A percentile compares a stretch with the other conserved stretches of the same genome.
These are phyloP conservation scores for Paramecium sexaurelia DNA, from an alignment of 73 alveolate species.

Conservation along the genomic window DNA sequence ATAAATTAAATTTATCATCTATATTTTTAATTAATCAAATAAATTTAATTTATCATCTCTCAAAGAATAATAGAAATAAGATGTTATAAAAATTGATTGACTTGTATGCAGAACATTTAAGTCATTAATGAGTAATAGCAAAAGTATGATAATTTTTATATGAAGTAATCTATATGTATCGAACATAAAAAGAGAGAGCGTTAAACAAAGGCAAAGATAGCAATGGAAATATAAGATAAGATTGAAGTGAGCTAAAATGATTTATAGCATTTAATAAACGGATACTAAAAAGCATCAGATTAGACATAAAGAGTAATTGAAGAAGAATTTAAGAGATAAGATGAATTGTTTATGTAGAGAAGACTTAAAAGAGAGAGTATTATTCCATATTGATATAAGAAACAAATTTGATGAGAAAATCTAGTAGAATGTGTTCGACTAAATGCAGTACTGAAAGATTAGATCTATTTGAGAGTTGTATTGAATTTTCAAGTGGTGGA, in stretches of 20 bases:
- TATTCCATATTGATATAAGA: not conserved
- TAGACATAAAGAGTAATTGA: not conserved
- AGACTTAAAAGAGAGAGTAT: slow-evolving; percentile 32
- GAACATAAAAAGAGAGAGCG: not conserved
- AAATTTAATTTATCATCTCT: too few species aligned
- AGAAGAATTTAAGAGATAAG: not conserved
- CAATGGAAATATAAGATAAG: slow-evolving; percentile 10
- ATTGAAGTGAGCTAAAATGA: not conserved
- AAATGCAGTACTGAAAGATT: slow-evolving; percentile 37
- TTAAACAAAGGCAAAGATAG: slow-evolving; percentile 10
- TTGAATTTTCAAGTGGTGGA: not conserved
- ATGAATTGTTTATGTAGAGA: not conserved
- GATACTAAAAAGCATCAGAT: not conserved
- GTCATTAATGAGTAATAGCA: not conserved
- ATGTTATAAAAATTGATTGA: slow-evolving; percentile 7
- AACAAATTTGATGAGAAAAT: slow-evolving; percentile 2
- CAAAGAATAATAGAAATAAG: not conserved
- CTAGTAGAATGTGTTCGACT: slow-evolving; percentile 8
- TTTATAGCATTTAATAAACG: not conserved
- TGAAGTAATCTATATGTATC: not conserved
- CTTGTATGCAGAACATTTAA: not conserved
- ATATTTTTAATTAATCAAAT: too few species aligned
- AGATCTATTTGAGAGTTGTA: not conserved
- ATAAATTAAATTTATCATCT: too few species aligned
- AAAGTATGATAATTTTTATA: not conserved